Evolutionary conservation across 75 land plant species (phyloP), one percentile per base, ranked within the genome.

Genomic region (Pseudotsuga menziesii): DNA sequence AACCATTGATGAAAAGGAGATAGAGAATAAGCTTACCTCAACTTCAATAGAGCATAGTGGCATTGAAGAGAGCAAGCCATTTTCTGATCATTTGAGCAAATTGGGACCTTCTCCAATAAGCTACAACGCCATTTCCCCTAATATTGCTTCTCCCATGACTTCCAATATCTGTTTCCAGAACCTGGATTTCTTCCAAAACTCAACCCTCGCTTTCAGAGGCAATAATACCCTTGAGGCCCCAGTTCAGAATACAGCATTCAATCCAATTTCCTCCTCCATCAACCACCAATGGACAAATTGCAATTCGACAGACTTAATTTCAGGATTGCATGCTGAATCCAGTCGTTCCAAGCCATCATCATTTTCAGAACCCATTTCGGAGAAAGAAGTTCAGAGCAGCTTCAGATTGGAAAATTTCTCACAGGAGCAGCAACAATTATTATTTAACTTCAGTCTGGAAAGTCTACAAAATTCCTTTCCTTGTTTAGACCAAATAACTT

Each of bases 281-380:
- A 48, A 48, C 54, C 54, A 48, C 54, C 70, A 27, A 13, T 66
- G 70, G 70, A 29, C 36, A 35, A 66, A 66, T 36, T 35, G 17
- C 17, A 66, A 66, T 66, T 66, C 70, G 3, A 16, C 41, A 35
- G 70, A 66, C 20, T 14, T 66, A 66, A 66, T 66, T 27, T 17
- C 70, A 15, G 41, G 70, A 29, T 27, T 14, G n/a, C 32, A 66
- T 19, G 35, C 70, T 16, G 70, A 66, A 32, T 35, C 70, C 70
- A 66, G 70, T n/a, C 4, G 70, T 35, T 66, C 70, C 20, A 66
- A 66, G 70, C 70, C 70, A 48, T 48, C 11, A 64, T 64, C 69
- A 15, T 64, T 29, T 14, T 66, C 70, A 66, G 70, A 66, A 29
- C 70, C 41, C 41, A 29, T 27, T 48, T 66, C 70, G 17, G 70